Conservation (phyloP, 345 rosid species). For the Eucalyptus cloeziana region DNA sequence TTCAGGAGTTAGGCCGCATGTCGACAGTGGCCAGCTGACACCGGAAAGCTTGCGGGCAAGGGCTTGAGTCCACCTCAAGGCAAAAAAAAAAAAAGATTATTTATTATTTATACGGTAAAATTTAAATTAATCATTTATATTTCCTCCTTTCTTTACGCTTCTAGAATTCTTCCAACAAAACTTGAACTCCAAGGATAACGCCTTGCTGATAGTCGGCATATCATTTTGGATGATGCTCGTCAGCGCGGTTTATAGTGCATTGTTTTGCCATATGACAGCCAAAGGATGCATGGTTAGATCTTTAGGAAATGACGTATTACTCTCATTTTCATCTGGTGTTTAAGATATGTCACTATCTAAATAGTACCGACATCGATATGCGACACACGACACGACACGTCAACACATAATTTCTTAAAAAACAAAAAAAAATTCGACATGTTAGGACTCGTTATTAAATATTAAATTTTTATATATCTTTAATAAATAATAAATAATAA, state of each 20-base stretch:
- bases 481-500: too few species aligned
- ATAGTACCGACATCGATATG: rapidly evolving
- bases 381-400: rapidly evolving
- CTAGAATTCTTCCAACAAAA: neutral
- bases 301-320: neutral
- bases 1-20: neutral
- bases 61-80: neutral
- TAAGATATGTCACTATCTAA: neutral
- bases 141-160: neutral
- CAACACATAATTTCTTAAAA: rapidly evolving
- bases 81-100: neutral
- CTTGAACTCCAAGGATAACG: too few species aligned
- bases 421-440: rapidly evolving
- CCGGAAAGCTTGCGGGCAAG: neutral
- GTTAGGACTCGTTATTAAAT: rapidly evolving
- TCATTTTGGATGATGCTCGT: neutral
- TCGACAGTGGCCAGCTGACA: neutral
- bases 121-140: neutral
- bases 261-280: neutral
- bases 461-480: too few species aligned
- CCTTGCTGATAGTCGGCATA: neutral
- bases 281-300: neutral
- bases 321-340: rapidly evolving
- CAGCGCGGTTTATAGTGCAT: too few species aligned
- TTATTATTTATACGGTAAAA: neutral